Percentiles rank a stretch among this genome's conserved stretches.
phyloP scores from a whole-genome alignment of 495 filamentous ascomycete species.

The Aspergillus heteromorphus region DNA sequence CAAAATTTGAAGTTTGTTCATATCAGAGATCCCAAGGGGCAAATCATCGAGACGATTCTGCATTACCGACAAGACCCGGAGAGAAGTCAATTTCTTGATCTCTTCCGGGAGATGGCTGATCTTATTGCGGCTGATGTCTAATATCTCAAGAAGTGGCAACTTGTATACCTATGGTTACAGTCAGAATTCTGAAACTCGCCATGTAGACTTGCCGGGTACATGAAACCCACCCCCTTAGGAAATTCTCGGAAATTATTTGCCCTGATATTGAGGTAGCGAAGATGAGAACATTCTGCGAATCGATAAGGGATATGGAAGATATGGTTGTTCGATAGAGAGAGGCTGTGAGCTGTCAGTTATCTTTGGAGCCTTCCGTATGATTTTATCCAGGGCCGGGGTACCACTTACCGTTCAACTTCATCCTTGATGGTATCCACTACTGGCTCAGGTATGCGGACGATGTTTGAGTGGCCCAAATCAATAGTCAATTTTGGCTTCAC shows the following conservation, averaged over 20 bases:
- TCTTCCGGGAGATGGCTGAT: constrained; percentile 71
- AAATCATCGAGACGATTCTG: constrained; percentile 81
- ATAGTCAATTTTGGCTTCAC: constrained; percentile 79
- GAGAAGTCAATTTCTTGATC: constrained; percentile 67
- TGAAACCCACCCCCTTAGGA: constrained; percentile 65
- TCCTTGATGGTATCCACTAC: constrained; percentile 90
- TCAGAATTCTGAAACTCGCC: constrained; percentile 27
- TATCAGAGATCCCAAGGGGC: constrained; percentile 77
- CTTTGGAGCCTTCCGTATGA: neutral
- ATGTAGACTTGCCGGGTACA: neutral
- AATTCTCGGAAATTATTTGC: constrained; percentile 85
- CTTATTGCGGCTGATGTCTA: constrained; percentile 85
- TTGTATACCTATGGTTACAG: constrained; percentile 57
- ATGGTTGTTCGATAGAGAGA: constrained; percentile 86
- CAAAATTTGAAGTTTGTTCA: constrained; percentile 79
- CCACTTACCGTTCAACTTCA: constrained; percentile 77
- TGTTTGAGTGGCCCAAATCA: constrained; percentile 78
- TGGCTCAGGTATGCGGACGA: constrained; percentile 75
- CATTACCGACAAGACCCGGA: constrained; percentile 74
- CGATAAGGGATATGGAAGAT: constrained; percentile 70
- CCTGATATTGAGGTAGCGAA: constrained; percentile 93
- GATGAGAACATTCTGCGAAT: constrained; percentile 78
- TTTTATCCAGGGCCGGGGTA: neutral
- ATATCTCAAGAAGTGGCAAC: constrained; percentile 74
- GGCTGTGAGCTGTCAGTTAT: constrained; percentile 44